These are phyloP conservation scores for Osmanthus fragrans DNA, from an alignment of 257 asterid species.

Conservation along the genomic window DNA sequence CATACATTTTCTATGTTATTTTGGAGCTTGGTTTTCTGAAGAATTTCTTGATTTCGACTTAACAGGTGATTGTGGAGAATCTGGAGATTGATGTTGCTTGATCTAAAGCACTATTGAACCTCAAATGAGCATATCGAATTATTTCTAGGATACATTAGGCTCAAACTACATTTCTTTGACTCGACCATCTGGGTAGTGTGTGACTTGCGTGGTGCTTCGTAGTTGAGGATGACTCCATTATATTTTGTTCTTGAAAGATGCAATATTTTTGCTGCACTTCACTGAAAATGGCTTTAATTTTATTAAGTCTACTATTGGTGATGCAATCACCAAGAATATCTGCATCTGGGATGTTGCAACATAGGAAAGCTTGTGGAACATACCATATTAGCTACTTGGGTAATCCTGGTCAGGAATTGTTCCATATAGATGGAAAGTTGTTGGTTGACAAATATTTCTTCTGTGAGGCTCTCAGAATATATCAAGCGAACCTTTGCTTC, in stretches of 20 bases:
- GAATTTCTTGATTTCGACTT: conserved; percentile 3
- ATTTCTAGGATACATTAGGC: conserved; percentile 9
- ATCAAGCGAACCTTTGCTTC: conserved; percentile 44
- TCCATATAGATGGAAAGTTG: conserved; percentile 57
- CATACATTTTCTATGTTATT: conserved; percentile 11
- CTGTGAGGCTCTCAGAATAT: conserved; percentile 52
- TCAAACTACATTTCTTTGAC: conserved; percentile 18
- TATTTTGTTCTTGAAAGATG: conserved; percentile 29
- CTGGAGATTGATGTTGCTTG: conserved; percentile 26
- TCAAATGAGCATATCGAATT: conserved; percentile 16
- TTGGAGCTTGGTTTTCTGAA: conserved; percentile 19
- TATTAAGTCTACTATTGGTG: conserved; percentile 39
- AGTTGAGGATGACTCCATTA: conserved; percentile 35
- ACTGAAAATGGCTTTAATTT: conserved; percentile 39
- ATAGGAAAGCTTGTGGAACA: conserved; percentile 49
- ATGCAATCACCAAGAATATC: conserved; percentile 42
- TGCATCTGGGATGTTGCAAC: conserved; percentile 46
- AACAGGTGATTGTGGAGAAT: conserved; percentile 27
- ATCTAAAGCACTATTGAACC: conserved; percentile 15
- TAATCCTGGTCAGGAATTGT: conserved; percentile 43
- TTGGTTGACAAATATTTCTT: conserved; percentile 58
- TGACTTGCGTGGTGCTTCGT: conserved; percentile 30
- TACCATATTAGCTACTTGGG: conserved; percentile 42
- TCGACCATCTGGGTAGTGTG: conserved; percentile 22
- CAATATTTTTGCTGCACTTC: conserved; percentile 27